These are phyloP conservation scores for Logfia minima DNA, from an alignment of 129 eudicot genomes.

Conservation along the genomic window DNA sequence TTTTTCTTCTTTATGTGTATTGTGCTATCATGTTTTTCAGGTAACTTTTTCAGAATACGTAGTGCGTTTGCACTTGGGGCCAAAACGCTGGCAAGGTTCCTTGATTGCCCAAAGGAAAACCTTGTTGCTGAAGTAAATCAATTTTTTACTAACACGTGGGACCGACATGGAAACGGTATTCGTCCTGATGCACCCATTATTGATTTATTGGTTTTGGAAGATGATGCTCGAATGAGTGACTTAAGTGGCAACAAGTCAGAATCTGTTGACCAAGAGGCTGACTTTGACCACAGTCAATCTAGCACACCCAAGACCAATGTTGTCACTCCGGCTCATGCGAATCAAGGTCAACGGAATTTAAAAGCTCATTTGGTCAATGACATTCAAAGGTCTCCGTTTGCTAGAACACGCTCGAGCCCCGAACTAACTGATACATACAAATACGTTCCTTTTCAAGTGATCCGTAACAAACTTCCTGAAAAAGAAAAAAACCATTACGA, in stretches of 20 bases:
- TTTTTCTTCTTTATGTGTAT: neutral
- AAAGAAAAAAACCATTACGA: slow-evolving; percentile 41
- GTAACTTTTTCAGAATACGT: slow-evolving; percentile 77
- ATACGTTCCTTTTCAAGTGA: slow-evolving; percentile 49
- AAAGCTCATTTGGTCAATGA: slow-evolving; percentile 51
- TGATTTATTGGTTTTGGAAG: slow-evolving; percentile 29
- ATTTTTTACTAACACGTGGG: slow-evolving; percentile 81
- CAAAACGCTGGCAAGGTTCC: slow-evolving; percentile 63
- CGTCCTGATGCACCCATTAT: slow-evolving; percentile 69
- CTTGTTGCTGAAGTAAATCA: slow-evolving; percentile 60
- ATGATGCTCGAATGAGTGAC: slow-evolving; percentile 29
- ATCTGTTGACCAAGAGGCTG: neutral
- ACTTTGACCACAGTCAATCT: neutral
- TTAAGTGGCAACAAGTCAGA: slow-evolving; percentile 1
- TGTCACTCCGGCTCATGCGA: slow-evolving; percentile 32
- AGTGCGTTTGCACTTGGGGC: slow-evolving; percentile 84
- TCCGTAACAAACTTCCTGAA: slow-evolving; percentile 45
- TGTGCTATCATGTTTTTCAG: slow-evolving; percentile 35
- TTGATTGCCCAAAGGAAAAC: slow-evolving; percentile 66
- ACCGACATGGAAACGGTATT: slow-evolving; percentile 69
- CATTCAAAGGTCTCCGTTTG: slow-evolving; percentile 61
- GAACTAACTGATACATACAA: slow-evolving; percentile 65
- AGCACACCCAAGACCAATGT: neutral
- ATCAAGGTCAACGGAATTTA: slow-evolving; percentile 46
- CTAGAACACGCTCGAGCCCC: slow-evolving; percentile 91